A percentile compares a stretch with the other conserved stretches of the same genome.
Evolutionary conservation across 2,329 filamentous ascomycete species (phyloP).

Genomic region (Colletotrichum tropicicola): DNA sequence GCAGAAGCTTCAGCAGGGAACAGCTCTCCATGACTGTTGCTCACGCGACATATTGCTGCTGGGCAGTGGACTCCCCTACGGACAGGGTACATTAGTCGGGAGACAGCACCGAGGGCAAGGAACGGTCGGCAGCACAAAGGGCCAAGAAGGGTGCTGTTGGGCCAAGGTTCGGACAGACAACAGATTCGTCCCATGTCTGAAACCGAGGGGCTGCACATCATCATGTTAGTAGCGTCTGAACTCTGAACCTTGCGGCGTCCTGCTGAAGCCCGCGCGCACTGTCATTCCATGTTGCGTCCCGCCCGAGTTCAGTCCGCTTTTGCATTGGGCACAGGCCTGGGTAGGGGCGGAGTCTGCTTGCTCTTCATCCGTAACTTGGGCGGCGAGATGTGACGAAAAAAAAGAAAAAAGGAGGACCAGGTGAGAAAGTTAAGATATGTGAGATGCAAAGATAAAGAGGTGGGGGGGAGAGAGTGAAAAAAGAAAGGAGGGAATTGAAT

Average conservation of each 20-base stretch:
- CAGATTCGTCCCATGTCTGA: slow-evolving; percentile 25
- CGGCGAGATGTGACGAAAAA: too few species aligned
- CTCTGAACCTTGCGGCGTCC: slow-evolving; percentile 10
- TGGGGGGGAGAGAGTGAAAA: background rate
- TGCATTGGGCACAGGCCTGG: too few species aligned
- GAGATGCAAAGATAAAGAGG: background rate
- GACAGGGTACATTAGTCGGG: slow-evolving; percentile 15
- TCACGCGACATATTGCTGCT: slow-evolving; percentile 21
- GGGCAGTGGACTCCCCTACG: background rate
- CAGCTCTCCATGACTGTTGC: slow-evolving; percentile 9
- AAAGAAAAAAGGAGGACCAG: too few species aligned
- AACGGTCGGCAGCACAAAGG: background rate
- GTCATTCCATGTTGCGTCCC: background rate
- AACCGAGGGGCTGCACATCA: slow-evolving; percentile 28
- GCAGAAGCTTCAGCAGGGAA: slow-evolving; percentile 14
- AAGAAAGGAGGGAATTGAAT: background rate
- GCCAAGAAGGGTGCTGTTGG: background rate
- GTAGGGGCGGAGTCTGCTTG: too few species aligned
- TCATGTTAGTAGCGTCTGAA: slow-evolving; percentile 29
- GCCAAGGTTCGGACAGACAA: slow-evolving; percentile 18
- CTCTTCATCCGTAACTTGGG: too few species aligned
- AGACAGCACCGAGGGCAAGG: background rate
- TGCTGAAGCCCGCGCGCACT: background rate
- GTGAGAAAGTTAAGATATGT: too few species aligned
- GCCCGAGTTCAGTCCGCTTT: background rate